Evolutionary conservation across 257 asterid genomes (phyloP).

Genomic region (Ophiorrhiza pumila): DNA sequence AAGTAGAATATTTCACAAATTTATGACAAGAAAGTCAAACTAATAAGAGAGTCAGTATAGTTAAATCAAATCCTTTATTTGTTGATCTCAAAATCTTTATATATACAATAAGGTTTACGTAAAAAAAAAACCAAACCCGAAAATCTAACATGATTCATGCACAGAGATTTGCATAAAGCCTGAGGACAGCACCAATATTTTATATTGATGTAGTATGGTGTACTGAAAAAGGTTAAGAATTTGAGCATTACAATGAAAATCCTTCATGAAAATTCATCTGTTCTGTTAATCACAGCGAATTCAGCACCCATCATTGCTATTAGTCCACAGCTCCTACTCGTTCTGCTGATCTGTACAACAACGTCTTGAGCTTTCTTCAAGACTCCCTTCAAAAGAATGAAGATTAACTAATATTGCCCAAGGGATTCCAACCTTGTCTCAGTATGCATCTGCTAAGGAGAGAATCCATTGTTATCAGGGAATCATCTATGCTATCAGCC

Average conservation of each 20-base stretch:
- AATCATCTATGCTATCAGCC: conserved; percentile 77
- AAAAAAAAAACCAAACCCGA: too few species aligned
- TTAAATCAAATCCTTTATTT: too few species aligned
- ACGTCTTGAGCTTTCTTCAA: conserved; percentile 49
- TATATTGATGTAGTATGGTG: too few species aligned
- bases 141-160: too few species aligned
- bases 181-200: too few species aligned
- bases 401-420: conserved; percentile 64
- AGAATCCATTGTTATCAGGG: conserved; percentile 87
- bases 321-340: conserved; percentile 82
- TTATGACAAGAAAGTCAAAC: too few species aligned
- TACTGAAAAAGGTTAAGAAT: too few species aligned
- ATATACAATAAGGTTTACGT: too few species aligned
- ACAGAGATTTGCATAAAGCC: too few species aligned
- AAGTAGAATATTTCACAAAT: too few species aligned
- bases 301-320: conserved; percentile 93
- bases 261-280: conserved; percentile 76
- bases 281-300: conserved; percentile 75
- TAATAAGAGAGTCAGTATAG: too few species aligned
- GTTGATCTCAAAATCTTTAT: too few species aligned
- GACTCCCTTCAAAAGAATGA: conserved; percentile 63
- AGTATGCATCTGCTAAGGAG: conserved; percentile 68
- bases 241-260: conserved; percentile 81
- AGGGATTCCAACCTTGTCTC: conserved; percentile 71
- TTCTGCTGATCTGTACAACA: conserved; percentile 67